Conservation (phyloP, 2,329 filamentous ascomycete species). For the Hypoxylon sp. region DNA sequence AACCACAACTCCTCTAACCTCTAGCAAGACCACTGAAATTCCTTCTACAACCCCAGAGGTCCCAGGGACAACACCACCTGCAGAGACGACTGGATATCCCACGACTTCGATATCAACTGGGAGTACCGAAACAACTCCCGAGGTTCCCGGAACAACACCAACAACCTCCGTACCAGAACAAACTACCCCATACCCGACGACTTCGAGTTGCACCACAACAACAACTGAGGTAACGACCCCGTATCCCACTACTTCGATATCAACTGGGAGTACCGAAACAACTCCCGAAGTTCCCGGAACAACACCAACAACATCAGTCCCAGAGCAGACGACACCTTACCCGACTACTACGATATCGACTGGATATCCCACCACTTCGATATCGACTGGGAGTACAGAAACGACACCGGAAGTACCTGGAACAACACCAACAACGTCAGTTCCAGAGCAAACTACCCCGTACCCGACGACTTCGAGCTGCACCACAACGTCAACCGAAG, state of each 20-base stretch:
- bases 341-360: not conserved
- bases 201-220: too few species aligned
- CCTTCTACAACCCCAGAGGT: slow-evolving; percentile 4
- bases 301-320: slow-evolving; percentile 6
- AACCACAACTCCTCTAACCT: not conserved
- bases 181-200: not conserved
- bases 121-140: not conserved
- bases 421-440: not conserved
- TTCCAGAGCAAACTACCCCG: not conserved
- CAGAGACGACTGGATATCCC: not conserved
- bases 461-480: not conserved
- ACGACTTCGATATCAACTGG: not conserved
- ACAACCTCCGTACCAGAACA: not conserved
- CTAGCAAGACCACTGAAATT: not conserved
- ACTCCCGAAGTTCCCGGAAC: not conserved
- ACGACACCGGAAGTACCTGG: not conserved
- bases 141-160: not conserved
- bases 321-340: not conserved
- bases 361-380: not conserved
- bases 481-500: slow-evolving; percentile 2
- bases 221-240: not conserved
- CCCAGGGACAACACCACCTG: not conserved
- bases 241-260: not conserved
- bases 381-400: not conserved
- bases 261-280: not conserved